phyloP scores from a whole-genome alignment of 179 eudicot species.

The Actinidia polygama region DNA sequence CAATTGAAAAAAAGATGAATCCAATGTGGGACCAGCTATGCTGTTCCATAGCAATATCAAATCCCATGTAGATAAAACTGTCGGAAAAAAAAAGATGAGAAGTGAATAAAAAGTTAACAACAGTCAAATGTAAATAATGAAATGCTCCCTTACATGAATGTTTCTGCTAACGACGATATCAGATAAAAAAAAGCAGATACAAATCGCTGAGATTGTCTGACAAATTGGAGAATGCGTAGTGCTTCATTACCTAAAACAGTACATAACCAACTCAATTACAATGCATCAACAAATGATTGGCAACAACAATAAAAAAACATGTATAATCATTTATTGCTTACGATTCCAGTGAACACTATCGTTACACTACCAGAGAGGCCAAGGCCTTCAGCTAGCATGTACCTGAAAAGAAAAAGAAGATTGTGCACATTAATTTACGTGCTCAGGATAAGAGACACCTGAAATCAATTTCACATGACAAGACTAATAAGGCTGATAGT shows the following conservation, averaged over 20 bases:
- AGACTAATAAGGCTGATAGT: conserved; percentile 11
- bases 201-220: conserved; percentile 89
- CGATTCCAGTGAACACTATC: conserved; percentile 97
- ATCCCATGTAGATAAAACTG: conserved; percentile 99
- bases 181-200: conserved; percentile 95
- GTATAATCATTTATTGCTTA: conserved; percentile 49
- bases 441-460: not conserved
- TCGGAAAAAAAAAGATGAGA: conserved; percentile 18
- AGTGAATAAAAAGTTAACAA: not conserved
- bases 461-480: conserved; percentile 4
- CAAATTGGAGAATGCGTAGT: conserved; percentile 86
- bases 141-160: conserved; percentile 78
- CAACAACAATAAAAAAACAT: conserved; percentile 8
- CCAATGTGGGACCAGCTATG: conserved; percentile 99
- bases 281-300: conserved; percentile 17
- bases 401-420: conserved; percentile 44
- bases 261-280: conserved; percentile 9
- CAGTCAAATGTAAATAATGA: not conserved
- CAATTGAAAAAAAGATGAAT: conserved; percentile 95
- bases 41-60: conserved; percentile 97
- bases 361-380: conserved; percentile 99
- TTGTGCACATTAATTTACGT: conserved; percentile 13
- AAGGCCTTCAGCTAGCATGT: conserved; percentile 99
- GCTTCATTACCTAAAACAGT: conserved; percentile 91
- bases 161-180: conserved; percentile 97